Evolutionary conservation across 2,329 filamentous ascomycete genomes (phyloP), one percentile per base, ranked within the genome.

Genomic region (Diaporthe eres): DNA sequence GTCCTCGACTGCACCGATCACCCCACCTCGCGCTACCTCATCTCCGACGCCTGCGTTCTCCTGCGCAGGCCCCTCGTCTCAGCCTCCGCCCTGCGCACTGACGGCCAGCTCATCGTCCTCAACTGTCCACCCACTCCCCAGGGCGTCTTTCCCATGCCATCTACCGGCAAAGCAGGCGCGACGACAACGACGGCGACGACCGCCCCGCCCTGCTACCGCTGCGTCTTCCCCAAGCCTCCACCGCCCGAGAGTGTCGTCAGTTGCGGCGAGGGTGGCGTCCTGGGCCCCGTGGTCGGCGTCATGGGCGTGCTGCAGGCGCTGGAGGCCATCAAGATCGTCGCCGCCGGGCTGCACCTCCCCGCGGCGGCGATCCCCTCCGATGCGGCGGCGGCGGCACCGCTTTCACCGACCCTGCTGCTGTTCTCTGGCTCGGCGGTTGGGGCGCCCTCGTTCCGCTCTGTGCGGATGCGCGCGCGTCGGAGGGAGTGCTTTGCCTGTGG

Each of bases 1-100:
- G 91, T 98, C 2, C 91, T 99, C 17, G 97, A 99, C 84, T 99
- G 97, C 83, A 98, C 96, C 13, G 97, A 99, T 84, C 95, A 96
- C 78, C 96, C 97, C 0, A 93, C 94, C 1, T 94, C 95, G 0
- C 94, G 97, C 58, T 98, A 99, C 83, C 90, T 98, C 61, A 94
- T 98, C 78, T 98, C 95, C 0, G 97, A 99, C 82, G 91, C 94
- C 22, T 97, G 95, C 79, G 94, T 98, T 13, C 87, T 98, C 5
- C 88, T 96, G 0, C 86, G 89, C 3, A 97, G 95, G 81, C 92
- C 95, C 0, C 90, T 99, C 22, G 91, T 98, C 17, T 98, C 95
- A 4, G 97, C 96, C 1, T 97, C 96, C 0, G 96, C 97, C 0
- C 89, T 98, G 34, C 92, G 95, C 25, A 95, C 93, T 0, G 96